phyloP scores from a whole-genome alignment of 2,329 filamentous ascomycete genomes.

The Sporothrix luriei region DNA sequence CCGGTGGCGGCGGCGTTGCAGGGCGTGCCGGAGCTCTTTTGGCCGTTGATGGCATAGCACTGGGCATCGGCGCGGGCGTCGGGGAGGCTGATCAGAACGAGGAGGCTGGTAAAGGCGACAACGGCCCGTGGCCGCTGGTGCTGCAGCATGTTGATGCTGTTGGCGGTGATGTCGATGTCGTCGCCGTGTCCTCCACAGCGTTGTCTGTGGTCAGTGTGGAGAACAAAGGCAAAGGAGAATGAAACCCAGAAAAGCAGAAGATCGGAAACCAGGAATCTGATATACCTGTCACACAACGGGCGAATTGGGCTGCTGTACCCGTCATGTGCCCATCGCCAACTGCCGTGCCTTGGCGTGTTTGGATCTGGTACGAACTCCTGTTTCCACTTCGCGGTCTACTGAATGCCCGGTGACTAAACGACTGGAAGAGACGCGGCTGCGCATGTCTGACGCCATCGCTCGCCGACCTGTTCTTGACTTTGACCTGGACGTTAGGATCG shows the following conservation, averaged over 20 bases:
- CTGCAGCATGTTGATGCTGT: neutral
- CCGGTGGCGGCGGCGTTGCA: slow-evolving; percentile 35
- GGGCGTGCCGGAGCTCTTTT: slow-evolving; percentile 34
- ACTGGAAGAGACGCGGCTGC: neutral
- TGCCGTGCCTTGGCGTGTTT: slow-evolving; percentile 18
- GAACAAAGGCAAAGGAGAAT: neutral
- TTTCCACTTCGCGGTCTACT: slow-evolving; percentile 11
- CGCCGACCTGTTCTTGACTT: neutral
- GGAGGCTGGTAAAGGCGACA: neutral
- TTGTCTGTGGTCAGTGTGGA: neutral
- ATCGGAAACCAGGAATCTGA: neutral
- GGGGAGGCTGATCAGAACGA: neutral
- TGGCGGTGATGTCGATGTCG: neutral
- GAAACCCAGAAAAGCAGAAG: neutral
- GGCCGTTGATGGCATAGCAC: slow-evolving; percentile 36
- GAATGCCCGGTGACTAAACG: neutral
- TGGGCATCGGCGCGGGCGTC: slow-evolving; percentile 30
- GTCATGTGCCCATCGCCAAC: neutral
- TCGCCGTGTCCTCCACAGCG: slow-evolving; percentile 12
- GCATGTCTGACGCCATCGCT: neutral
- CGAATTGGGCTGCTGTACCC: neutral
- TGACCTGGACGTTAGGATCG: neutral
- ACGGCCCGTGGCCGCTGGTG: neutral
- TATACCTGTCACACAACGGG: neutral
- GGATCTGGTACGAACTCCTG: slow-evolving; percentile 13